phyloP scores from a whole-genome alignment of 257 asterid species.

The Solanum sitiens region DNA sequence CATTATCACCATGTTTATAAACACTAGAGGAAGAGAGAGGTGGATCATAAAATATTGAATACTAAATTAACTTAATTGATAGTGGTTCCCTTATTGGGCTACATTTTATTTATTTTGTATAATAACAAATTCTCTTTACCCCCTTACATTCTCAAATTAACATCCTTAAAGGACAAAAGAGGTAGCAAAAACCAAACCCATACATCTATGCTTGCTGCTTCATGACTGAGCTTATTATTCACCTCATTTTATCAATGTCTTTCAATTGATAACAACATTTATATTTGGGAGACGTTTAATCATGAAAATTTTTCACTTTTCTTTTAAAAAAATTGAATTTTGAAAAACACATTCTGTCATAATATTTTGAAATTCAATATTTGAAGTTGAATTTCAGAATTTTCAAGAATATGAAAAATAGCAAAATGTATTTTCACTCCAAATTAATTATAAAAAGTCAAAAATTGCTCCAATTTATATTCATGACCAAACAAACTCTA shows the following conservation, averaged over 20 bases:
- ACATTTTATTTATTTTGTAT: constrained; percentile 29
- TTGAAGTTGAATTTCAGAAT: neutral
- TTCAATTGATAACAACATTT: neutral
- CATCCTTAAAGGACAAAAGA: constrained; percentile 41
- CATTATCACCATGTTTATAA: constrained; percentile 30
- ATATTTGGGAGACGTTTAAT: neutral
- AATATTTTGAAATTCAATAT: neutral
- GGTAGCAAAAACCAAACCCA: constrained; percentile 37
- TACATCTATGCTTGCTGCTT: constrained; percentile 13
- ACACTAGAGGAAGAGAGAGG: constrained; percentile 24
- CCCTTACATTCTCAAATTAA: constrained; percentile 17
- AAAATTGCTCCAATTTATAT: neutral
- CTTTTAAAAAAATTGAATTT: no score
- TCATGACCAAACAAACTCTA: neutral
- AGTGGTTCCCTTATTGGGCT: constrained; percentile 70
- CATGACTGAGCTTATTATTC: constrained; percentile 12
- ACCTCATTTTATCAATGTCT: neutral
- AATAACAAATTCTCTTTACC: constrained; percentile 13
- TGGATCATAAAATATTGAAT: constrained; percentile 29
- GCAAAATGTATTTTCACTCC: neutral
- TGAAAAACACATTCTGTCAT: neutral
- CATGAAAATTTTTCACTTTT: neutral
- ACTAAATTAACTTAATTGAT: constrained; percentile 39
- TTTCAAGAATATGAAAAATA: neutral
- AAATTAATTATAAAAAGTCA: neutral